These are phyloP conservation scores for Geranium brycei DNA, from an alignment of 345 rosid species.

Conservation along the genomic window DNA sequence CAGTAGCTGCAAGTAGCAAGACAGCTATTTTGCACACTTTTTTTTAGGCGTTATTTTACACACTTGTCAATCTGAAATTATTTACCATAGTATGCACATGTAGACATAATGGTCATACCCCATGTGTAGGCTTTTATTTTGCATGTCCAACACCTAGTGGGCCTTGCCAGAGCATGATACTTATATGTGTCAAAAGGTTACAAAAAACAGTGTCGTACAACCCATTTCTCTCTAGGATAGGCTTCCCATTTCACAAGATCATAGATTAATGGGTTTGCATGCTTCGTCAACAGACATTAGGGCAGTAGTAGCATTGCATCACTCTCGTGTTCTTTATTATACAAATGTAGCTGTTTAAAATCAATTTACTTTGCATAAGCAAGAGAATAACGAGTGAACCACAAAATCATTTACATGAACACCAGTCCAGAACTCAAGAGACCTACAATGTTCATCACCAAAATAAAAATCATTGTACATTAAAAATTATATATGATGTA, in stretches of 20 bases:
- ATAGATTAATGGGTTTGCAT: neutral
- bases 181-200: too few relatives aligned
- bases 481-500: too few relatives aligned
- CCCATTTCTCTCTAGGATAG: neutral
- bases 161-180: neutral
- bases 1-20: too few relatives aligned
- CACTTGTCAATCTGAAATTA: too few relatives aligned
- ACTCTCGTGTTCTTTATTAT: neutral
- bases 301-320: neutral
- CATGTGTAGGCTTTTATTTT: neutral
- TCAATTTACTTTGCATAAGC: neutral
- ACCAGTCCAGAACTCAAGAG: neutral
- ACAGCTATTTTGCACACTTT: too few relatives aligned
- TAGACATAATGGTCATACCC: neutral
- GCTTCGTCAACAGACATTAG: too few relatives aligned
- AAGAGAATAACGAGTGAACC: neutral
- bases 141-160: neutral
- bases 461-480: neutral
- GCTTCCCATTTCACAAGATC: neutral
- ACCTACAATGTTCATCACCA: neutral
- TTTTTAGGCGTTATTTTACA: too few relatives aligned
- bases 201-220: neutral
- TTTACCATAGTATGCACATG: neutral
- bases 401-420: neutral
- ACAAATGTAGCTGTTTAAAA: neutral